Conservation (phyloP, 208 protist genomes). For the Trypanosoma platydactyli region DNA sequence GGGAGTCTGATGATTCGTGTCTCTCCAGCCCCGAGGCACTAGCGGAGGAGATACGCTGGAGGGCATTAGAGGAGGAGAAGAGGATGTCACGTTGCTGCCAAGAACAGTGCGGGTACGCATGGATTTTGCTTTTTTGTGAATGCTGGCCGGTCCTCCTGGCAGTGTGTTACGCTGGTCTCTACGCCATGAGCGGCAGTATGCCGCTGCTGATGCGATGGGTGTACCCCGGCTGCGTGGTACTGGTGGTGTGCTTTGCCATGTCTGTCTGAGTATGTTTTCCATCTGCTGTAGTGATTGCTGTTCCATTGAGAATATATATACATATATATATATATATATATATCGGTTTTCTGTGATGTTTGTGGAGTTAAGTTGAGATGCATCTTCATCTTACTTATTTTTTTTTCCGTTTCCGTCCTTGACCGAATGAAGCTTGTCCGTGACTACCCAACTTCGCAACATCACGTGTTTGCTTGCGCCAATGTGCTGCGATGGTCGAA, state of each 20-base stretch:
- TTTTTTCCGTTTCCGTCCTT: too few species aligned
- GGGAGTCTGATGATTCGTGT: slow-evolving; percentile 62
- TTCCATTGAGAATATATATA: too few species aligned
- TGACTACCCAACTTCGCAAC: too few species aligned
- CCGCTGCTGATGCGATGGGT: slow-evolving; percentile 57
- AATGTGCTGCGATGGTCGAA: too few species aligned
- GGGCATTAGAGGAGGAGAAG: slow-evolving; percentile 1
- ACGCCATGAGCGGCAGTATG: slow-evolving; percentile 50
- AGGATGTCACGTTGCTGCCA: neutral
- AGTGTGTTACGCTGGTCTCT: slow-evolving; percentile 49
- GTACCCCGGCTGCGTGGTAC: slow-evolving; percentile 37
- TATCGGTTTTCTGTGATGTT: neutral
- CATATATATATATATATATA: neutral
- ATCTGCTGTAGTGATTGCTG: too few species aligned
- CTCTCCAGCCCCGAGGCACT: slow-evolving; percentile 59
- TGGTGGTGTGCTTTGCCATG: slow-evolving; percentile 28
- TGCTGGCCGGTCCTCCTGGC: slow-evolving; percentile 49
- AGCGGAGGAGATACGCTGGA: slow-evolving; percentile 37
- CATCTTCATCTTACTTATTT: too few species aligned
- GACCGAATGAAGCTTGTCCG: too few species aligned
- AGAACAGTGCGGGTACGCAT: neutral
- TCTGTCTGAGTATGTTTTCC: neutral
- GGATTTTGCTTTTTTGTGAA: slow-evolving; percentile 25
- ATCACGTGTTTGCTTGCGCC: too few species aligned
- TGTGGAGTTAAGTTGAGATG: too few species aligned